These are phyloP conservation scores for Pseudocercospora vitis DNA, from an alignment of 2,329 filamentous ascomycete genomes.

Conservation along the genomic window DNA sequence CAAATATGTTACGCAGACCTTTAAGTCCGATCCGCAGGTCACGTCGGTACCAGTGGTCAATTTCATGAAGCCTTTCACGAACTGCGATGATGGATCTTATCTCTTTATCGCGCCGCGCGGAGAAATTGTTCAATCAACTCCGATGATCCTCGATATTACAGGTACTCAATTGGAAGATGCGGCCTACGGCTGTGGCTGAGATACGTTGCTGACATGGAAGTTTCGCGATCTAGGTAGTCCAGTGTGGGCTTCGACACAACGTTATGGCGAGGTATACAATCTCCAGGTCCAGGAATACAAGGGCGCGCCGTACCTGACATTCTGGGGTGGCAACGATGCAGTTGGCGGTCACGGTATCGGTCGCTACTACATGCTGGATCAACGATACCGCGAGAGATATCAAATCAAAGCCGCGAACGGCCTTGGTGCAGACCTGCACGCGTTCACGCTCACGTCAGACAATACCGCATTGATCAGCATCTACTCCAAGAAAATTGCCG, in stretches of 20 bases:
- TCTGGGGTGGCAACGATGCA: slow-evolving; percentile 51
- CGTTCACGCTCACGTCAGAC: slow-evolving; percentile 43
- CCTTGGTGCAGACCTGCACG: slow-evolving; percentile 44
- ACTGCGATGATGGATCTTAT: slow-evolving; percentile 36
- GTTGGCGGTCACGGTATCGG: slow-evolving; percentile 52
- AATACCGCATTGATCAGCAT: slow-evolving; percentile 46
- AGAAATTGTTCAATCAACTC: slow-evolving; percentile 15
- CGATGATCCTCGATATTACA: slow-evolving; percentile 23
- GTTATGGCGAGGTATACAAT: slow-evolving; percentile 46
- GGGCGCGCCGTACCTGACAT: slow-evolving; percentile 49
- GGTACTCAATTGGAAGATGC: no score
- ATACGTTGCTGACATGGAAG: no score
- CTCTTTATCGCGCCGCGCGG: slow-evolving; percentile 34
- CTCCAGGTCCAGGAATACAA: slow-evolving; percentile 48
- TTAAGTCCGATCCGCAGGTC: slow-evolving; percentile 37
- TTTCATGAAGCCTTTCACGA: slow-evolving; percentile 34
- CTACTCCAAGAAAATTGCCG: slow-evolving; percentile 33
- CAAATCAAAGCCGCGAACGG: slow-evolving; percentile 42
- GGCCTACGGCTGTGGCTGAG: no score
- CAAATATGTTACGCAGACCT: slow-evolving; percentile 39
- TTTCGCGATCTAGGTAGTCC: no score
- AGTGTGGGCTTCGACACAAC: slow-evolving; percentile 26
- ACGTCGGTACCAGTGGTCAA: slow-evolving; percentile 36
- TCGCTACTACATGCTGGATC: slow-evolving; percentile 46
- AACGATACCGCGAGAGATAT: slow-evolving; percentile 36